Evolutionary conservation across 192 early-diverging fungal genomes (phyloP).

Genomic region (Ambispora gerdemannii): DNA sequence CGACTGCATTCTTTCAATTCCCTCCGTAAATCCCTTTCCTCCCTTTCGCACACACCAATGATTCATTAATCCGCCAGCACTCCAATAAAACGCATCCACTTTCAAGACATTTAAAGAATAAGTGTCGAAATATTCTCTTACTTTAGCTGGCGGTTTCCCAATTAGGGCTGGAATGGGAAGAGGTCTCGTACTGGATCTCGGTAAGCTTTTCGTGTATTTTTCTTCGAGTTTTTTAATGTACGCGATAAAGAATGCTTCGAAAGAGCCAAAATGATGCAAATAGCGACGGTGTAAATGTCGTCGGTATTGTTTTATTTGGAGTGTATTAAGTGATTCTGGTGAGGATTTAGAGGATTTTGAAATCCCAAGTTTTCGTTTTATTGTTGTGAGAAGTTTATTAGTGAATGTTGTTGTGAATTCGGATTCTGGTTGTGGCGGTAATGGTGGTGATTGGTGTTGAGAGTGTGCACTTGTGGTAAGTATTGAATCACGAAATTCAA

Average conservation of each 20-base stretch:
- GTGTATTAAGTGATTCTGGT: too few relatives aligned
- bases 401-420: not conserved
- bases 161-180: not conserved
- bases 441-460: too few relatives aligned
- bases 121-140: not conserved
- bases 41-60: not conserved
- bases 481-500: too few relatives aligned
- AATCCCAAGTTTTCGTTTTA: not conserved
- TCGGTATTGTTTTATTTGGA: not conserved
- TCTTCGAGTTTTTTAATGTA: not conserved
- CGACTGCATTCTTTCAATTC: not conserved
- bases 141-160: not conserved
- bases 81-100: not conserved
- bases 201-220: not conserved
- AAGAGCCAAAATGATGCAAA: not conserved
- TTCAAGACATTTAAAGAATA: not conserved
- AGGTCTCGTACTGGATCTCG: not conserved
- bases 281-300: not conserved
- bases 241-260: not conserved
- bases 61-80: not conserved
- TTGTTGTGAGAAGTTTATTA: not conserved
- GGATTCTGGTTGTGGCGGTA: not conserved
- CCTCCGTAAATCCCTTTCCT: not conserved
- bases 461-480: too few relatives aligned
- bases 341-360: not conserved